Conservation (phyloP, 805 yeast genomes). For the Lipomyces anomalus region DNA sequence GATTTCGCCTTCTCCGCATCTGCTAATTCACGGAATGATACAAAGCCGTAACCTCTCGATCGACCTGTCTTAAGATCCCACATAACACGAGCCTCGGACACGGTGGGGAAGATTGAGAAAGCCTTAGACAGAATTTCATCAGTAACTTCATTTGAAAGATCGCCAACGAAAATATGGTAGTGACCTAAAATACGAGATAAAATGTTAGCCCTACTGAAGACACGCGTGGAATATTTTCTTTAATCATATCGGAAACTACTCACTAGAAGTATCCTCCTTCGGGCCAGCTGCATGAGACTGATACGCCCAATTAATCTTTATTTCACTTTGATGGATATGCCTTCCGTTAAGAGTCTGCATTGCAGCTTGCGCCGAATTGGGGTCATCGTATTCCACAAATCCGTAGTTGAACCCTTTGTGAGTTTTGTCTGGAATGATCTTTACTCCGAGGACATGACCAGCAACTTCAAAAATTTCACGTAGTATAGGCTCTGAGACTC, state of each 20-base stretch:
- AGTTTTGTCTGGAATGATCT: conserved; percentile 71
- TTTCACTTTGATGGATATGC: conserved; percentile 45
- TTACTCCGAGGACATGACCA: conserved; percentile 58
- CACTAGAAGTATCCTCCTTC: conserved; percentile 14
- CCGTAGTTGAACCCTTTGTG: conserved; percentile 67
- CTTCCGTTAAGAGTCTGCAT: conserved; percentile 55
- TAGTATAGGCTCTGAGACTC: conserved; percentile 58
- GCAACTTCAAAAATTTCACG: conserved; percentile 57
- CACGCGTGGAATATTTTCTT: too few relatives aligned
- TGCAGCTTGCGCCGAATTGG: conserved; percentile 57
- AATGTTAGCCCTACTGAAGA: too few relatives aligned
- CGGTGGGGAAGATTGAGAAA: conserved; percentile 52
- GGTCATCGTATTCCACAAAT: conserved; percentile 64
- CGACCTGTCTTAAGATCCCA: conserved; percentile 78
- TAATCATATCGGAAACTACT: background rate
- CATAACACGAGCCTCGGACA: conserved; percentile 86
- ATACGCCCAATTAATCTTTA: conserved; percentile 76
- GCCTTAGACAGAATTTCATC: conserved; percentile 62
- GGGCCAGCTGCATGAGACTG: conserved; percentile 56
- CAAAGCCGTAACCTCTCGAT: conserved; percentile 80
- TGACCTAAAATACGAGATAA: too few relatives aligned
- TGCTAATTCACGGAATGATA: conserved; percentile 56
- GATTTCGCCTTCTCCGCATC: conserved; percentile 73
- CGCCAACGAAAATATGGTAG: conserved; percentile 80
- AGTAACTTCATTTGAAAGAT: conserved; percentile 72